Evolutionary conservation across 306 rosid genomes (phyloP).

Genomic region (Crataegus laevigata): DNA sequence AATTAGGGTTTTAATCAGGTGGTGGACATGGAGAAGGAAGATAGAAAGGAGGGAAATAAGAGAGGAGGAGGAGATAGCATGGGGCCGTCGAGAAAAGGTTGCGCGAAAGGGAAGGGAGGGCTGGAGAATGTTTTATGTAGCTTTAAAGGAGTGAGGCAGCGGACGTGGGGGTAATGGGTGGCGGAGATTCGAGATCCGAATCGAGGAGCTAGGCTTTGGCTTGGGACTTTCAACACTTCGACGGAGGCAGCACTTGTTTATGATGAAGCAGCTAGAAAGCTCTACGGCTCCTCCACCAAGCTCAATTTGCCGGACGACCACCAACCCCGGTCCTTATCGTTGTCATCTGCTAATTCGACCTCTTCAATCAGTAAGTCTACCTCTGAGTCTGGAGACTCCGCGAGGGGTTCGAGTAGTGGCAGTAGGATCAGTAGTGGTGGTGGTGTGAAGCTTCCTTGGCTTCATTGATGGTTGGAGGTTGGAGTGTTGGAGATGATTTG

Average conservation of each 20-base stretch:
- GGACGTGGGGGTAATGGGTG: conserved; percentile 39
- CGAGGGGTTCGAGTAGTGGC: not conserved
- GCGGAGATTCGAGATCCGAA: conserved; percentile 27
- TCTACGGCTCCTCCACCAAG: conserved; percentile 19
- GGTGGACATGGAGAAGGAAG: not conserved
- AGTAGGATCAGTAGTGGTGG: too few relatives aligned
- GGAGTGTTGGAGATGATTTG: not conserved
- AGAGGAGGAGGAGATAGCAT: not conserved
- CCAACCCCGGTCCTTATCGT: not conserved
- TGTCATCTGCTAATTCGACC: not conserved
- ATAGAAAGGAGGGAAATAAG: not conserved
- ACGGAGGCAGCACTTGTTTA: conserved; percentile 25
- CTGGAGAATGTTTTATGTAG: conserved; percentile 17
- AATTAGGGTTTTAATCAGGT: too few relatives aligned
- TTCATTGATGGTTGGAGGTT: not conserved
- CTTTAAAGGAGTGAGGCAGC: conserved; percentile 29
- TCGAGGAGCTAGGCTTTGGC: conserved; percentile 24
- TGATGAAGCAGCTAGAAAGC: conserved; percentile 21
- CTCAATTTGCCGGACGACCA: conserved; percentile 15
- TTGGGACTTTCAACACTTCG: conserved; percentile 30
- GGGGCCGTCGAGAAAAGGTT: conserved; percentile 22
- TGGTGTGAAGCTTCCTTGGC: not conserved
- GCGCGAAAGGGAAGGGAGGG: conserved; percentile 32
- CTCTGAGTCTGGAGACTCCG: not conserved
- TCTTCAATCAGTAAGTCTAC: not conserved